Conservation (phyloP, 2,329 filamentous ascomycete species). For the Sclerotinia sclerotiorum region DNA sequence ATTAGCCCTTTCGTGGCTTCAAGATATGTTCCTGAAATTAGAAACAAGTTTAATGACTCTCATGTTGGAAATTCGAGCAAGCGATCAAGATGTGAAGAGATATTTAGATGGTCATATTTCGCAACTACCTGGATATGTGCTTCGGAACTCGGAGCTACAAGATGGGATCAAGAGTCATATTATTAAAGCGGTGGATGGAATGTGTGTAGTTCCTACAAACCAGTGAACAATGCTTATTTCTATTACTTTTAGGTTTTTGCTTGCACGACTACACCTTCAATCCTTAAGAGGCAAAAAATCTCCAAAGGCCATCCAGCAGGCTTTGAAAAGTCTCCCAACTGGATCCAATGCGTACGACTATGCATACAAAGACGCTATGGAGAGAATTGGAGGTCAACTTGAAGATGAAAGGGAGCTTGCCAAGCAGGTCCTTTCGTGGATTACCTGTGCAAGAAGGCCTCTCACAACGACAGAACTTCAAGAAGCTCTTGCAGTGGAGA, state of each 20-base stretch:
- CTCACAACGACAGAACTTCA: slow-evolving; percentile 43
- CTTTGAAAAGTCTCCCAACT: slow-evolving; percentile 37
- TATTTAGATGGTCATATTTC: slow-evolving; percentile 29
- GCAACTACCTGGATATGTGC: slow-evolving; percentile 30
- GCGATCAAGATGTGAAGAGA: slow-evolving; percentile 36
- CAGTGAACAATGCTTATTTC: neutral
- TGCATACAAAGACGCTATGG: slow-evolving; percentile 47
- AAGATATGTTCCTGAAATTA: slow-evolving; percentile 36
- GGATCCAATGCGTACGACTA: slow-evolving; percentile 33
- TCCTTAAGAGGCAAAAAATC: slow-evolving; percentile 38
- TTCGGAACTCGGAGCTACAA: slow-evolving; percentile 28
- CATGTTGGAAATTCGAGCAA: slow-evolving; percentile 40
- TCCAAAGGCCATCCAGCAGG: slow-evolving; percentile 35
- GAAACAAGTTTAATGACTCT: slow-evolving; percentile 28
- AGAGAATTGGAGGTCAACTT: slow-evolving; percentile 36
- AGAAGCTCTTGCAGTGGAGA: slow-evolving; percentile 46
- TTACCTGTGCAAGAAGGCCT: slow-evolving; percentile 42
- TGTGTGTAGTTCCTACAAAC: slow-evolving; percentile 33
- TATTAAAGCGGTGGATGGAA: slow-evolving; percentile 36
- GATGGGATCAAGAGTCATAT: slow-evolving; percentile 33
- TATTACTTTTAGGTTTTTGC: slow-evolving; percentile 27
- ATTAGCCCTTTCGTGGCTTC: slow-evolving; percentile 42
- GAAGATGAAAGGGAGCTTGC: slow-evolving; percentile 20
- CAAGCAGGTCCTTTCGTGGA: slow-evolving; percentile 39
- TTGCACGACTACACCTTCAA: slow-evolving; percentile 42